Evolutionary conservation across 768 basidiomycete species (phyloP).

Genomic region (Cystoderma amianthinum): DNA sequence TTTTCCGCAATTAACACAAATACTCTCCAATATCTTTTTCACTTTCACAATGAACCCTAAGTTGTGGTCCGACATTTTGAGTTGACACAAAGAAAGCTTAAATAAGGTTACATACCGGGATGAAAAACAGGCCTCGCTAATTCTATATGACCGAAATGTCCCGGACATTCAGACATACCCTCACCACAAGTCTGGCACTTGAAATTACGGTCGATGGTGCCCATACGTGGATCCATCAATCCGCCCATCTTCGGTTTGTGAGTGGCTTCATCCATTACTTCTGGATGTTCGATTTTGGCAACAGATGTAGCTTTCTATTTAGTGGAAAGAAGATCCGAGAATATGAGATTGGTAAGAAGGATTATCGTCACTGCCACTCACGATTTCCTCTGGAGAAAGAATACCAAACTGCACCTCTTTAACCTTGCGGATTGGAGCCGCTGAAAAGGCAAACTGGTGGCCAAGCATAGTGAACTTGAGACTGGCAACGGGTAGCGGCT

Average conservation of each 20-base stretch:
- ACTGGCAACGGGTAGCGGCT: slow-evolving; percentile 6
- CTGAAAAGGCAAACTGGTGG: slow-evolving; percentile 87
- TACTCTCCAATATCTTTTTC: slow-evolving; percentile 98
- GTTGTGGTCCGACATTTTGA: slow-evolving; percentile 7
- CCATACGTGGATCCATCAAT: slow-evolving; percentile 97
- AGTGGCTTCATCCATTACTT: slow-evolving; percentile 94
- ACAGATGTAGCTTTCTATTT: slow-evolving; percentile 96
- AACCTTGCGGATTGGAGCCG: slow-evolving; percentile 92
- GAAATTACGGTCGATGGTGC: slow-evolving; percentile 95
- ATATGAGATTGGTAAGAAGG: no score
- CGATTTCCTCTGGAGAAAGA: slow-evolving; percentile 98
- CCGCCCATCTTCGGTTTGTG: slow-evolving; percentile 90
- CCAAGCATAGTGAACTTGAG: slow-evolving; percentile 57
- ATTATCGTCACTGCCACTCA: slow-evolving; percentile 29
- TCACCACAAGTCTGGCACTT: slow-evolving; percentile 99
- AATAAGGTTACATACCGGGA: slow-evolving; percentile 53
- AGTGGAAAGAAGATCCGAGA: slow-evolving; percentile 11
- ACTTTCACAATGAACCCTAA: slow-evolving; percentile 97
- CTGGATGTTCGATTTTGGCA: slow-evolving; percentile 96
- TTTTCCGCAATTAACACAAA: slow-evolving; percentile 98
- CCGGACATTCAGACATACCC: slow-evolving; percentile 99
- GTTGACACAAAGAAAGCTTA: slow-evolving; percentile 1
- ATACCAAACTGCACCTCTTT: slow-evolving; percentile 99
- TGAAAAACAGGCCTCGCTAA: slow-evolving; percentile 96
- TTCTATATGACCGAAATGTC: slow-evolving; percentile 99